These are phyloP conservation scores for Leccinum broughii DNA, from an alignment of 768 basidiomycete genomes.

Conservation along the genomic window DNA sequence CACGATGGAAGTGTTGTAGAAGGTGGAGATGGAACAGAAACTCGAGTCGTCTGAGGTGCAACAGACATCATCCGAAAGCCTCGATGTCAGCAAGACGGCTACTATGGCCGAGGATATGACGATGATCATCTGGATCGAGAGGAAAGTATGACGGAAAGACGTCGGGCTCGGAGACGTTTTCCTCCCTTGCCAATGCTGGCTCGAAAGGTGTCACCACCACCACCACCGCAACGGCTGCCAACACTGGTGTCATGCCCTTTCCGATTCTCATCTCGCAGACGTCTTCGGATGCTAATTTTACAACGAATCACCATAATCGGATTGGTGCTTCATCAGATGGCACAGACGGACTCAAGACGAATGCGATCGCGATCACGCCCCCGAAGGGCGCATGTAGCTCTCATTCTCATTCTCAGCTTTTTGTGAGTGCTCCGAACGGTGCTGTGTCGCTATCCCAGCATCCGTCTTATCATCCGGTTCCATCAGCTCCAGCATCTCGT, in stretches of 20 bases:
- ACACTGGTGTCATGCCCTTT: slow-evolving; percentile 14
- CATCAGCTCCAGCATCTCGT: not conserved
- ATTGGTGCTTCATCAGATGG: not conserved
- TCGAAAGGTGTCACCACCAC: too few relatives aligned
- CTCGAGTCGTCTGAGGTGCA: too few relatives aligned
- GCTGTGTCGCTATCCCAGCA: slow-evolving; percentile 2
- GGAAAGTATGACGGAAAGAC: too few relatives aligned
- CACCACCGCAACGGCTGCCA: not conserved
- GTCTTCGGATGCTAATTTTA: not conserved
- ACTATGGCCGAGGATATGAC: too few relatives aligned
- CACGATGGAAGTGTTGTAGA: too few relatives aligned
- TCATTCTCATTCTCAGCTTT: slow-evolving; percentile 1
- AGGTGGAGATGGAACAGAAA: not conserved
- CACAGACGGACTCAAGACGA: slow-evolving; percentile 10
- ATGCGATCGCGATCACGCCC: slow-evolving; percentile 1
- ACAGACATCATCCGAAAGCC: too few relatives aligned
- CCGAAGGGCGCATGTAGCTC: too few relatives aligned
- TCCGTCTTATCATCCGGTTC: too few relatives aligned
- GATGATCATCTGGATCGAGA: too few relatives aligned
- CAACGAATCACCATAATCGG: not conserved
- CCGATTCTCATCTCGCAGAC: slow-evolving; percentile 20
- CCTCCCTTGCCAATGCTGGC: too few relatives aligned
- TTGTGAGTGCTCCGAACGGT: not conserved
- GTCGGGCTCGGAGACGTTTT: too few relatives aligned
- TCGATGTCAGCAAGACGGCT: too few relatives aligned